Base-by-base conservation (phyloP, 805 yeast species). In the Candida jianshihensis region DNA sequence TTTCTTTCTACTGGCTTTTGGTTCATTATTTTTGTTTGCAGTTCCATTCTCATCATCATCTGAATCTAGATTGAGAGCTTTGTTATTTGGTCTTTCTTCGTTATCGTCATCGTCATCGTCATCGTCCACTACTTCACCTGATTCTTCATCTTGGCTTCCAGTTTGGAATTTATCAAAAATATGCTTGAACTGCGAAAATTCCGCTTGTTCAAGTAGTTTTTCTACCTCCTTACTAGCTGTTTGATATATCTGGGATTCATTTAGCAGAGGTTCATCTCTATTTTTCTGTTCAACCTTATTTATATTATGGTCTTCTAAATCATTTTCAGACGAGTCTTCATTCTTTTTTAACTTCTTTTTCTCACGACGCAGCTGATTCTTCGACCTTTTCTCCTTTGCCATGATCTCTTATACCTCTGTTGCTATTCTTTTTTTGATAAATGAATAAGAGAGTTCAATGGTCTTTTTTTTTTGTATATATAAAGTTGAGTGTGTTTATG, bases 1-100 rank as follows among this genome's bases (percentile, higher is more conserved):
- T 51, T 81, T 78, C 36, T 74, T 66, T 38, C 69, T 75, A 13
- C 76, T 61, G 4, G 70, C 41, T 21, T 44, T 39, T 5, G 48
- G 46, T 15, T 44, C 51, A n/a, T 52, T 3, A 31, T 40, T n/a
- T 6, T 37, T 40, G 10, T 40, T 47, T 17, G 7, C 6, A 24
- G 26, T 24, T 24, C n/a, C n/a, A n/a, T n/a, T n/a, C n/a, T 35
- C 47, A 29, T 56, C 51, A 6, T 46, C 59, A 3, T 39, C 37
- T 3, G 36, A 40, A 19, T 35, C 37, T 5, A 38, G 33, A 24
- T 24, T 11, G 15, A 37, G 26, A n/a, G n/a, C n/a, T 32, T 39
- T 11, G 6, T 38, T 41, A 11, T 40, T 48, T 16, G n/a, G n/a
- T n/a, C n/a, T n/a, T n/a, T n/a, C n/a, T 13, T 37, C 31, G 9